phyloP scores from a whole-genome alignment of 257 asterid species.

The Solanum tacnaense region DNA sequence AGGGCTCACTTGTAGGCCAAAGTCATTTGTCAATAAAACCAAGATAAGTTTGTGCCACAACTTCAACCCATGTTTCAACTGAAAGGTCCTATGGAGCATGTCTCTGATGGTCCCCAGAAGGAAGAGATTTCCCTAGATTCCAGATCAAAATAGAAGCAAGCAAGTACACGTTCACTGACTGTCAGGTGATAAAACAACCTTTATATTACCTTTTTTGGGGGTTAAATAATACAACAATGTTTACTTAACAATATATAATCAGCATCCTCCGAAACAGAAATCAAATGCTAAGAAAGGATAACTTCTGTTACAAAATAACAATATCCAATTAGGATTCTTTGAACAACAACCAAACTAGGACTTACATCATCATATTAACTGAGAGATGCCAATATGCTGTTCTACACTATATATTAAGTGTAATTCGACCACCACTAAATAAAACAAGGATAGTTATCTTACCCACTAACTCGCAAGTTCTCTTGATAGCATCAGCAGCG shows the following conservation, averaged over 20 bases:
- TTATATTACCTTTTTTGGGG: not conserved
- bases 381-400: not conserved
- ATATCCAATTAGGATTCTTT: not conserved
- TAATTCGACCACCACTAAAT: not conserved
- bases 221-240: not conserved
- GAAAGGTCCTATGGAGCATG: not conserved
- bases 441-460: constrained; percentile 12
- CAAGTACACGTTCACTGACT: not conserved
- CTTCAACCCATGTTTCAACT: not conserved
- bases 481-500: constrained; percentile 61
- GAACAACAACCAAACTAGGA: not conserved
- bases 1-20: not conserved
- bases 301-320: not conserved
- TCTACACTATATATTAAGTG: not conserved
- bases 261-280: not conserved
- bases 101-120: not conserved
- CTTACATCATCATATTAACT: not conserved
- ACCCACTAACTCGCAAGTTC: constrained; percentile 67
- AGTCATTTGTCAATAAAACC: not conserved
- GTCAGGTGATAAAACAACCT: not conserved
- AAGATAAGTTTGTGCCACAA: not conserved
- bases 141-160: not conserved
- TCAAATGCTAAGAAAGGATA: not conserved
- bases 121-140: not conserved
- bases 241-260: not conserved